Percentiles rank a stretch among this genome's conserved stretches.
Conservation (phyloP, 441 rosid species). For the Rhodomyrtus psidioides region DNA sequence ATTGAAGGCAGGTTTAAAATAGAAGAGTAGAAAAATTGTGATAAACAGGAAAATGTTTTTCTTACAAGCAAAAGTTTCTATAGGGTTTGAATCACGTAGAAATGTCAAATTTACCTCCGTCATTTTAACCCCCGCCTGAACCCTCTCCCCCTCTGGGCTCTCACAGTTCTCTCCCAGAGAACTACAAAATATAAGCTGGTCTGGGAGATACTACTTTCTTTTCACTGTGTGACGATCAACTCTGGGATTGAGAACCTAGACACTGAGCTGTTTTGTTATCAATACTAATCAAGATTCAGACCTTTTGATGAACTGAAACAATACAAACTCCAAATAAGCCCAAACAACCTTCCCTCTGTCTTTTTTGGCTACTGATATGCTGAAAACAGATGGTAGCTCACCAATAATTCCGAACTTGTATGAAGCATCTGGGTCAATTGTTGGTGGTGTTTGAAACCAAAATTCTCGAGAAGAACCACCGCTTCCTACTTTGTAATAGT, state of each 20-base stretch:
- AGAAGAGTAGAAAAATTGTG: background rate
- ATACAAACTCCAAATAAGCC: background rate
- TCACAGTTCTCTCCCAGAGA: background rate
- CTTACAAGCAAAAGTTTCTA: background rate
- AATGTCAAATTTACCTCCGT: background rate
- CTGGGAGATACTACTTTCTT: background rate
- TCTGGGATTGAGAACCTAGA: background rate
- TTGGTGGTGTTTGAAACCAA: conserved; percentile 71
- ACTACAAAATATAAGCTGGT: background rate
- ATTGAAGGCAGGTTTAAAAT: background rate
- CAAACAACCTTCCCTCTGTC: background rate
- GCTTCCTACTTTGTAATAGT: conserved; percentile 55
- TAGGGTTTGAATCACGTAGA: background rate
- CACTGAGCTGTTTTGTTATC: background rate
- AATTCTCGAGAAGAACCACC: conserved; percentile 50
- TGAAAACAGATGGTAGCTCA: conserved; percentile 12
- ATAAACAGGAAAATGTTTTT: background rate
- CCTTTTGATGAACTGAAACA: background rate
- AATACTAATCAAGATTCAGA: background rate
- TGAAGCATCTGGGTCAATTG: conserved; percentile 47
- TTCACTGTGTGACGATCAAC: background rate
- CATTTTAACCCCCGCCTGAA: background rate
- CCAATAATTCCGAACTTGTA: conserved; percentile 74
- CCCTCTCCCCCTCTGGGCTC: background rate
- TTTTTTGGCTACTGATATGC: background rate